These are phyloP conservation scores for Phoma sp. DNA, from an alignment of 2,329 filamentous ascomycete species.

Conservation along the genomic window DNA sequence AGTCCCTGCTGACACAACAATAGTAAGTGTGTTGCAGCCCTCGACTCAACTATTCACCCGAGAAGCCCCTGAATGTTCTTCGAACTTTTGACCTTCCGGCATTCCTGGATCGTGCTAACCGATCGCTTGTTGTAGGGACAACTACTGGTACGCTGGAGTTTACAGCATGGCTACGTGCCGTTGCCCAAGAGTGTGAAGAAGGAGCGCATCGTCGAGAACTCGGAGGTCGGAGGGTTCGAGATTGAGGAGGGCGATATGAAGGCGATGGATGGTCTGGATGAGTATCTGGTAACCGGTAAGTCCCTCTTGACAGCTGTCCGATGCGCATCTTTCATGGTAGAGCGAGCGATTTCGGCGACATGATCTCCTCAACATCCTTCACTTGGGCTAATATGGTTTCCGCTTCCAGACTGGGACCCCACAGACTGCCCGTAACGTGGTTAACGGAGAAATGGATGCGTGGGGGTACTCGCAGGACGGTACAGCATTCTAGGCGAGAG, in stretches of 20 bases:
- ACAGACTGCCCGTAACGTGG: constrained; percentile 47
- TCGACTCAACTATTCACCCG: not conserved
- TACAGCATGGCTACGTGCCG: constrained; percentile 76
- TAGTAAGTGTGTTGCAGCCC: constrained; percentile 3
- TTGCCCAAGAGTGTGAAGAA: constrained; percentile 74
- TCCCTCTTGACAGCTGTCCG: constrained; percentile 9
- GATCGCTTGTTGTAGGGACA: constrained; percentile 51
- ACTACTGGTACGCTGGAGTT: constrained; percentile 76
- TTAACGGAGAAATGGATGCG: constrained; percentile 25
- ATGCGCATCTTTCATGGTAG: not conserved
- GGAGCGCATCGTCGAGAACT: constrained; percentile 70
- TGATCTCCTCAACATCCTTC: constrained; percentile 8
- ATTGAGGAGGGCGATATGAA: constrained; percentile 70
- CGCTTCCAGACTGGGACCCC: constrained; percentile 54
- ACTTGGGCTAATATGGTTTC: constrained; percentile 23
- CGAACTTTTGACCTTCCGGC: not conserved
- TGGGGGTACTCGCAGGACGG: constrained; percentile 28
- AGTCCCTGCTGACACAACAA: constrained; percentile 3
- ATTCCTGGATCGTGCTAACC: not conserved
- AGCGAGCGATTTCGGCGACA: constrained; percentile 23
- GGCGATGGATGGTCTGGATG: constrained; percentile 69
- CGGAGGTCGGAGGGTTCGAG: constrained; percentile 64
- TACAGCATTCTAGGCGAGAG: constrained; percentile 6
- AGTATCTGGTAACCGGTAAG: constrained; percentile 69
- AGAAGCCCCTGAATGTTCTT: not conserved